phyloP scores from a whole-genome alignment of 108 stramenopile species.

The Conticribra guillardii region DNA sequence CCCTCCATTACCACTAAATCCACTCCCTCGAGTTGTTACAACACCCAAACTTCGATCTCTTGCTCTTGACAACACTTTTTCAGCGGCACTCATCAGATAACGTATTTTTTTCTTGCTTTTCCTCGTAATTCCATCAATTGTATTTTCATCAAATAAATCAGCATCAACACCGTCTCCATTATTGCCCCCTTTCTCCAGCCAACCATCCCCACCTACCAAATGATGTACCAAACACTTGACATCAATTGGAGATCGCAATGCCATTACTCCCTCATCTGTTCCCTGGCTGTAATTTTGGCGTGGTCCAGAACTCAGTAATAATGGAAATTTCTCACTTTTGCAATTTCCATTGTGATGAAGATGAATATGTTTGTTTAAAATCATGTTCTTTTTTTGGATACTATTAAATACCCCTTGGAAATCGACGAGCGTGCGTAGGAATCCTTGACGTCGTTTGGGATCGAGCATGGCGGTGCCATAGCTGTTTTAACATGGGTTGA shows the following conservation, averaged over 20 bases:
- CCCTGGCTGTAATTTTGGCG: conserved; percentile 54
- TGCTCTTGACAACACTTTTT: conserved; percentile 34
- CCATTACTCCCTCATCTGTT: conserved; percentile 64
- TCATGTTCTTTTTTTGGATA: conserved; percentile 45
- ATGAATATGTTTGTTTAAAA: conserved; percentile 20
- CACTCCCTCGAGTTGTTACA: conserved; percentile 8
- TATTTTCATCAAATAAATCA: conserved; percentile 9
- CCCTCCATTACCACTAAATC: not conserved
- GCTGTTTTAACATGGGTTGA: not conserved
- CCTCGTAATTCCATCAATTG: conserved; percentile 18
- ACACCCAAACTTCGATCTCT: conserved; percentile 26
- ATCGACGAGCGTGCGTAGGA: conserved; percentile 63
- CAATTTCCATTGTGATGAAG: not conserved
- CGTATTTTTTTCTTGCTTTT: not conserved
- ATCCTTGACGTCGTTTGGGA: conserved; percentile 55
- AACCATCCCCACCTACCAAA: conserved; percentile 29
- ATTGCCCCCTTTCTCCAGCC: conserved; percentile 6
- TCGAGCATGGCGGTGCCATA: conserved; percentile 72
- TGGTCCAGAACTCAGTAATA: conserved; percentile 69
- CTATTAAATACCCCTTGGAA: conserved; percentile 50
- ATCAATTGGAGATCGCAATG: conserved; percentile 63
- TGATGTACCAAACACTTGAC: conserved; percentile 49
- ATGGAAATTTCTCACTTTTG: conserved; percentile 38
- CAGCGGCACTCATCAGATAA: conserved; percentile 26
- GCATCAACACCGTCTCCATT: conserved; percentile 9